Base-by-base conservation (phyloP, 305 asterid species). In the Ilex paraguariensis region DNA sequence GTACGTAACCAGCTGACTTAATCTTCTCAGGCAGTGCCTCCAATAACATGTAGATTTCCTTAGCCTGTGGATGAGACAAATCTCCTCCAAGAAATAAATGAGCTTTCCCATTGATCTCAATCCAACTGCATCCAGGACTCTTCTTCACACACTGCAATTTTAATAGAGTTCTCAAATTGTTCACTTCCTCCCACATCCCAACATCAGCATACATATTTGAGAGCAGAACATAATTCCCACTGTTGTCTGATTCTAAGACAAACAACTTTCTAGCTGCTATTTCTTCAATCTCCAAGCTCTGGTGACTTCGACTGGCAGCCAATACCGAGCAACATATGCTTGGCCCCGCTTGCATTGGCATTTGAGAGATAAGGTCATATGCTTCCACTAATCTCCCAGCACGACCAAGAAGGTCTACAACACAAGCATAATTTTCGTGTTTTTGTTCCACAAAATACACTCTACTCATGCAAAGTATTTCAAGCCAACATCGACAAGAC, bases 121-220 rank as follows among this genome's bases (percentile, higher is more conserved):
- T 72, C 95, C 95, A 89, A 64, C 93, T 86, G 54, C 88, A 81
- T 0, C 95, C 96, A 0, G 86, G 95, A 66, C 78, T 82, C 70
- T 88, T 88, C 79, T 75, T 86, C 69, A 82, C 90, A 3, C 66
- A 57, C 69, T 68, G 68, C 11, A 79, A 77, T 70, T 73, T 85
- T 65, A 72, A 65, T 32, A 44, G 64, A 10, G 73, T 70, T 70
- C 91, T 77, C 67, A 85, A 61, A 40, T 66, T 56, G 33, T 71
- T 67, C 63, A 73, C 95, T 64, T 86, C 80, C 4, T 83, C 95
- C 87, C 91, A 88, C 87, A 86, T 81, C 32, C 77, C 70, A 10
- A 83, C 88, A 61, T 85, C 84, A 0, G 93, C 87, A 53, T 85
- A 85, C 93, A 87, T 87, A 62, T 88, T 88, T 40, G 95, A 86